Evolutionary conservation across 1,139 yeast genomes (phyloP), one percentile per base, ranked within the genome.

Genomic region (Sugiyamaella pinicola): DNA sequence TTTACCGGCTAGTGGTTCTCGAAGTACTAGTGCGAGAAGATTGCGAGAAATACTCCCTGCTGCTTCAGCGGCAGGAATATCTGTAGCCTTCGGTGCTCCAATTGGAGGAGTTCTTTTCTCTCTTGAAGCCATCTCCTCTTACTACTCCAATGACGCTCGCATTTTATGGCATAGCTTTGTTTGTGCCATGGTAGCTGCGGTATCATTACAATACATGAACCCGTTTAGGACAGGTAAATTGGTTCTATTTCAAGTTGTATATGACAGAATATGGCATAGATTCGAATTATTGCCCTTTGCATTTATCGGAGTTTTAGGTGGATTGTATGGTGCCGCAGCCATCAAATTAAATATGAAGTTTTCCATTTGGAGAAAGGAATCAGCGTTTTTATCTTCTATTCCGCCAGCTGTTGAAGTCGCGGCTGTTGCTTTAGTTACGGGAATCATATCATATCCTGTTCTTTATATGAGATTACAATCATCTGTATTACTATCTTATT

Each of bases 31-130:
- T 21, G 47, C 28, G 2, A 45, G 15, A 12, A 31, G 43, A 15
- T n/a, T 53, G 55, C 72, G 80, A n/a, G 93, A 85, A 63, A 73
- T 82, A 54, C 71, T 89, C 38, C 80, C 87, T 33, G 96, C 98
- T 0, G 95, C 96, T 1, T 82, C 95, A 1, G 96, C 96, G 0
- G 89, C 96, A 0, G 98, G 97, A 7, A 91, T 91, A 12, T 87
- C 96, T 0, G 91, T 88, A 2, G 97, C 97, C 0, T 91, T 91
- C 71, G 90, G 90, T 53, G 86, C 97, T 0, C 98, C 98, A 0
- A 87, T 91, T 55, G 97, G 97, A 13, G 98, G 98, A 3, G 96
- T 91, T 0, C 70, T 91, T 28, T 91, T 91, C 69, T 87, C 90
- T 2, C 71, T 91, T 28, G 98, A 91, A 64, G 81, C 81, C 56